A percentile compares a stretch with the other conserved stretches of the same genome.
These are phyloP conservation scores for Cymbopogon citratus DNA, from an alignment of 176 grass and related monocot species.

Conservation along the genomic window DNA sequence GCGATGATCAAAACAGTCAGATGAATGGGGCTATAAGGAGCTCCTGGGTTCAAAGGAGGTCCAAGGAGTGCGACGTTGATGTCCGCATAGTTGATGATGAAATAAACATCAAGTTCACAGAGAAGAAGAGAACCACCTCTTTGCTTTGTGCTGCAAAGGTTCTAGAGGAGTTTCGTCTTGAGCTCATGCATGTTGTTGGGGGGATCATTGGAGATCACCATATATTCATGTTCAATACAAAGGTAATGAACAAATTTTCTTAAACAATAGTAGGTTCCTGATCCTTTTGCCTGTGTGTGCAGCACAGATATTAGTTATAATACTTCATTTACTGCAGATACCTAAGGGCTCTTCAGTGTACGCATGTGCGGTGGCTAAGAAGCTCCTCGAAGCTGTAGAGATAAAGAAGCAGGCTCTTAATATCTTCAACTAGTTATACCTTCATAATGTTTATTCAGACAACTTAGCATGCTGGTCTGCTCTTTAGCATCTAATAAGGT, in stretches of 20 bases:
- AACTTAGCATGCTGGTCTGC: slow-evolving; percentile 11
- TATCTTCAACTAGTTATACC: slow-evolving; percentile 13
- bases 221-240: slow-evolving; percentile 81
- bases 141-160: slow-evolving; percentile 58
- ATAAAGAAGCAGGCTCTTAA: slow-evolving; percentile 20
- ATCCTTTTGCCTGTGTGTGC: not conserved
- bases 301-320: not conserved
- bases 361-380: slow-evolving; percentile 53
- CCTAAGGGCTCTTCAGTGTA: slow-evolving; percentile 54
- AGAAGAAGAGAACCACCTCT: slow-evolving; percentile 57
- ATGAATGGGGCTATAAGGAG: slow-evolving; percentile 49
- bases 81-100: slow-evolving; percentile 70
- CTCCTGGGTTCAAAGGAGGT: slow-evolving; percentile 64
- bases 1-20: slow-evolving; percentile 36
- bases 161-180: slow-evolving; percentile 60
- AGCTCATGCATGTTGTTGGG: slow-evolving; percentile 56
- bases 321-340: slow-evolving; percentile 41
- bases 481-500: slow-evolving; percentile 25
- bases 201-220: slow-evolving; percentile 64
- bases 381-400: slow-evolving; percentile 59
- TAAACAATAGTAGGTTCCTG: not conserved
- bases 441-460: not conserved
- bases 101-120: slow-evolving; percentile 68
- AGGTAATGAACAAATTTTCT: slow-evolving; percentile 36
- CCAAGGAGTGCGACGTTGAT: slow-evolving; percentile 65